Percentiles rank a stretch among this genome's conserved stretches.
phyloP scores from a whole-genome alignment of 306 rosid species.

The Nissolia schottii region DNA sequence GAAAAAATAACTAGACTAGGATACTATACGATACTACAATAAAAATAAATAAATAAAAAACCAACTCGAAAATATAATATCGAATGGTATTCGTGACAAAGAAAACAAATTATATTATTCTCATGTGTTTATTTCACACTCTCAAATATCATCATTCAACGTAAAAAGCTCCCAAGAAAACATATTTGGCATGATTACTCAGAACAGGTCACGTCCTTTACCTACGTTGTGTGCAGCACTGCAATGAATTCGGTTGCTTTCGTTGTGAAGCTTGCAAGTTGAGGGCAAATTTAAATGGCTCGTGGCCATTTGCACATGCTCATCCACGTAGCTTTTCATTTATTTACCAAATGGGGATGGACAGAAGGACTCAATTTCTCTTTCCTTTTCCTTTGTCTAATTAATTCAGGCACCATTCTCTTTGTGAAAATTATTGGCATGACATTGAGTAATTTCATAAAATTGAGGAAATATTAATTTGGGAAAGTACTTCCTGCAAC shows the following conservation, averaged over 20 bases:
- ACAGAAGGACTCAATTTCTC: not conserved
- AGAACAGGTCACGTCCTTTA: not conserved
- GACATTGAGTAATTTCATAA: not conserved
- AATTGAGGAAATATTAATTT: not conserved
- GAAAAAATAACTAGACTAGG: too few species aligned
- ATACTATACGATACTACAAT: too few species aligned
- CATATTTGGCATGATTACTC: not conserved
- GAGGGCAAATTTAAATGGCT: not conserved
- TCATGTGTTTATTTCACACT: not conserved
- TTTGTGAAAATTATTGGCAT: not conserved
- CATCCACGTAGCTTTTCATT: not conserved
- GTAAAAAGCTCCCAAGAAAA: not conserved
- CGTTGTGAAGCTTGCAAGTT: constrained; percentile 13
- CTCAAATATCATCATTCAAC: not conserved
- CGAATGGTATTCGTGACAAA: too few species aligned
- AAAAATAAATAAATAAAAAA: too few species aligned
- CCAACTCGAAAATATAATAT: too few species aligned
- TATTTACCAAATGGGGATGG: not conserved
- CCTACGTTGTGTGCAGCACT: not conserved
- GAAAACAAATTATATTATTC: too few species aligned
- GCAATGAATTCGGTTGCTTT: not conserved
- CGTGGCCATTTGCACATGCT: not conserved
- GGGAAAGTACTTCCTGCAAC: not conserved
- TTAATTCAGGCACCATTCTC: not conserved
- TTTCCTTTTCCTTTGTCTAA: not conserved